Evolutionary conservation across 495 filamentous ascomycete species (phyloP), one percentile per base, ranked within the genome.

Genomic region (Chlorociboria aeruginascens): DNA sequence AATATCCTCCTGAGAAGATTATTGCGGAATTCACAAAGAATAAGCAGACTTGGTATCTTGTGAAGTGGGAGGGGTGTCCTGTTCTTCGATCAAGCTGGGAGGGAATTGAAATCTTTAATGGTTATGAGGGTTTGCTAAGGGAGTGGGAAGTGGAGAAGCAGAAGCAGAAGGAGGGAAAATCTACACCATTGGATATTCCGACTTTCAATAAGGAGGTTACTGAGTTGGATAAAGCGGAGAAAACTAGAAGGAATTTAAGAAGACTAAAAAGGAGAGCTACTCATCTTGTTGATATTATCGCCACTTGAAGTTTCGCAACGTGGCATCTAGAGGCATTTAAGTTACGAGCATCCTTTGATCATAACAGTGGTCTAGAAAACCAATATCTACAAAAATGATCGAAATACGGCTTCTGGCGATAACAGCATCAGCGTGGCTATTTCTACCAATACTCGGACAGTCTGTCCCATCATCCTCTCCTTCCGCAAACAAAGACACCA

Each of bases 401-500:
- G 3, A 35, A 6, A 28, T 46, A 32, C 13, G 34, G 7, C 7
- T 28, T 13, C n/a, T 37, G 6, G 34, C 14, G 25, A 28, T 57
- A 7, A 7, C 52, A 9, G 46, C 49, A 43, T 28, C 53, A 14
- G 46, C 43, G 29, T 50, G 46, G 36, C 35, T 55, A 6, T 32
- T 20, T 30, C 30, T 58, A 8, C 51, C 49, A 39, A 20, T 50
- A 29, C 31, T 54, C 10, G 43, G 40, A 8, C 34, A 28, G 40
- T 11, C 50, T 9, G 32, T 11, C 6, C n/a, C 44, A 16, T 35
- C 35, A 38, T 38, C 42, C 11, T 41, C 50, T 0, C 37, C 46
- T 16, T 13, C 55, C 1, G 43, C 46, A 43, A 40, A 49, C 8
- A 45, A 60, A 14, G 70, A 79, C 29, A 63, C 82, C n/a, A 81